Base-by-base conservation (phyloP, 352 stramenopile species). In the Globisporangium acanthophoron region DNA sequence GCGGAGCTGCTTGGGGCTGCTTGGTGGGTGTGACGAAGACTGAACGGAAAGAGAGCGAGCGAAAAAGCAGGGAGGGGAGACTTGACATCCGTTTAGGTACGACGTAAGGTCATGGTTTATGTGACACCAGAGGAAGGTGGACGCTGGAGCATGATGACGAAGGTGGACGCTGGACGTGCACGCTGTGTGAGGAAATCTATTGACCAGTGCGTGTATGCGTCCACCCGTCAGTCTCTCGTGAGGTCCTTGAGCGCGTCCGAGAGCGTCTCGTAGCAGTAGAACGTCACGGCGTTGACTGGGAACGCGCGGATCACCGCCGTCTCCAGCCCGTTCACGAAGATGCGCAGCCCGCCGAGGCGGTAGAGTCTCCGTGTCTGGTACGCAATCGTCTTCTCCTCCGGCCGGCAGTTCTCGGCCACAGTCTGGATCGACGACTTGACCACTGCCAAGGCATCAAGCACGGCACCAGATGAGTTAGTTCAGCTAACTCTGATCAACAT, bases 381-480 rank as follows among this genome's bases (percentile, higher is more conserved):
- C 43, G 70, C 67, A 13, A 92, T 92, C 52, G 74, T 89, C 61
- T 78, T 71, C 53, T 93, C 86, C 8, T 78, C 62, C 0, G 68
- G 59, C 7, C 69, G 66, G 20, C 84, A 72, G 33, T 78, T 59
- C 29, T 90, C 76, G 6, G 85, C 67, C 3, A 90, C 60, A 39
- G 80, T 92, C 67, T 95, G 86, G 40, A 95, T 92, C 24, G 78
- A 85, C 48, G 83, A 92, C 60, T 95, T 95, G 63, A 95, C 73
- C 24, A 95, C 85, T 92, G 44, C 52, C 16, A 5, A 20, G 18
- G 13, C 46, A 31, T 18, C 48, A 8, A 46, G 39, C 18, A 55
- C 18, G 21, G 49, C 3, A 51, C 49, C 31, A 20, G 27, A 37
- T 27, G 20, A 5, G 40, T 31, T 15, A 41, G n/a, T 44, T 1